Evolutionary conservation across 106 monocot species (phyloP), one percentile per base, ranked within the genome.

Genomic region (Allium sativum): DNA sequence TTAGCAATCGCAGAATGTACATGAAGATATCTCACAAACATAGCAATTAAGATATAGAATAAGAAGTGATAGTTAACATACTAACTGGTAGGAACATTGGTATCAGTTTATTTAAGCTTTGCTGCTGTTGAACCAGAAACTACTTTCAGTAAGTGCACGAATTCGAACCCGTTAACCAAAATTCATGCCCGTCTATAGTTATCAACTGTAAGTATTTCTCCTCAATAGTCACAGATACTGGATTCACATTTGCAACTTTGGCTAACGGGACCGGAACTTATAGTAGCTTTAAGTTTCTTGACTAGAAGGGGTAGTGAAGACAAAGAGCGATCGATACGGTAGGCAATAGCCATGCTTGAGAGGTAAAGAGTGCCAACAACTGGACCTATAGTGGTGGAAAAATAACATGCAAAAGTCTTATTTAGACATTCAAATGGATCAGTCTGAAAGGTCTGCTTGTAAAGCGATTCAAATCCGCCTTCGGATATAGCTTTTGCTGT

Each of bases 111-210:
- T 44, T 44, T 59, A 15, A 10, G 47, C 44, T 18, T 48, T 51
- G 79, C 73, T 3, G 83, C 74, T 2, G 72, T 72, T 13, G 6
- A 31, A 42, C 47, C 53, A 7, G 67, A 58, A 13, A 82, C 78
- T 1, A 77, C 76, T 3, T 76, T 64, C 9, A 62, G 31, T 22
- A 96, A 72, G 58, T 87, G 58, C 14, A 6, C 67, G 4, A 57
- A 40, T 20, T 82, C 81, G 41, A 95, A 95, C 3, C 94, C 94
- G 84, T 95, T 83, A 95, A 87, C 95, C 95, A 95, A 66, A 95
- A 95, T 16, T 87, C 90, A 3, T 95, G 86, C 8, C 72, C 81
- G 15, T 95, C 95, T 17, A 90, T 84, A 1, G 95, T 87, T n/a
- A 52, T 77, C 0, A 87, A 58, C 52, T 96, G 77, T 13, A 96